Percentiles rank a stretch among this genome's conserved stretches.
phyloP scores from a whole-genome alignment of 345 rosid species.

The Arabidopsis arenosa region DNA sequence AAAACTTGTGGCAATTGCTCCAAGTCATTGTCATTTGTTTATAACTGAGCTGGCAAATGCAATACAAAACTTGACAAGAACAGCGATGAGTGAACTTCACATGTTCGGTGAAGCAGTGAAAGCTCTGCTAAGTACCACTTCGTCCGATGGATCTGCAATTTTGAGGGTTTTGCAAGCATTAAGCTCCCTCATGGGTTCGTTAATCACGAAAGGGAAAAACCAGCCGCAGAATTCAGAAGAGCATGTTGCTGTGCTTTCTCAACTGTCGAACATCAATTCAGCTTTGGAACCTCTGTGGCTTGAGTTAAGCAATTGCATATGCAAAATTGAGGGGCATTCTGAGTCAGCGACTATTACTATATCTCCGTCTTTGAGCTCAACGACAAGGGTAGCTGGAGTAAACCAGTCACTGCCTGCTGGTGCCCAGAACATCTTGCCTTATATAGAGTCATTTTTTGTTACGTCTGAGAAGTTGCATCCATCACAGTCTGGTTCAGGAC shows the following conservation, averaged over 20 bases:
- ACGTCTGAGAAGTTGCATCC: conserved; percentile 88
- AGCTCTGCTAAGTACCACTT: conserved; percentile 73
- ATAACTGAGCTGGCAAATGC: conserved; percentile 81
- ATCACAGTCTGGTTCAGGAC: conserved; percentile 68
- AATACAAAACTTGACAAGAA: conserved; percentile 67
- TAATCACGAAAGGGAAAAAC: conserved; percentile 66
- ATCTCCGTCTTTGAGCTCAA: conserved; percentile 54
- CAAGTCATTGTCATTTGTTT: conserved; percentile 80
- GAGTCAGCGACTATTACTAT: conserved; percentile 55
- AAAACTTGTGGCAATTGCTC: conserved; percentile 81
- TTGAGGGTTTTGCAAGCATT: conserved; percentile 89
- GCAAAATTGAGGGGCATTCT: conserved; percentile 86
- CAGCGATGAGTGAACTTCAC: conserved; percentile 79
- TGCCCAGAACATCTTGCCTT: conserved; percentile 93
- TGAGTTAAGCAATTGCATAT: conserved; percentile 86
- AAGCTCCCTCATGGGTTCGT: conserved; percentile 71
- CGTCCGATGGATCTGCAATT: conserved; percentile 92
- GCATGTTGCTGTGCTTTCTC: conserved; percentile 66
- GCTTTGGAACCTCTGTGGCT: conserved; percentile 93
- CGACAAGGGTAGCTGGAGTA: conserved; percentile 60
- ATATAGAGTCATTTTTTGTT: conserved; percentile 92
- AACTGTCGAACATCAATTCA: conserved; percentile 64
- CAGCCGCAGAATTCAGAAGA: conserved; percentile 56
- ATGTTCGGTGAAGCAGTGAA: conserved; percentile 84
- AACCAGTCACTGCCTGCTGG: conserved; percentile 94